These are phyloP conservation scores for Sugiyamaella boreocaroliniensis DNA, from an alignment of 805 yeast species.

Conservation along the genomic window DNA sequence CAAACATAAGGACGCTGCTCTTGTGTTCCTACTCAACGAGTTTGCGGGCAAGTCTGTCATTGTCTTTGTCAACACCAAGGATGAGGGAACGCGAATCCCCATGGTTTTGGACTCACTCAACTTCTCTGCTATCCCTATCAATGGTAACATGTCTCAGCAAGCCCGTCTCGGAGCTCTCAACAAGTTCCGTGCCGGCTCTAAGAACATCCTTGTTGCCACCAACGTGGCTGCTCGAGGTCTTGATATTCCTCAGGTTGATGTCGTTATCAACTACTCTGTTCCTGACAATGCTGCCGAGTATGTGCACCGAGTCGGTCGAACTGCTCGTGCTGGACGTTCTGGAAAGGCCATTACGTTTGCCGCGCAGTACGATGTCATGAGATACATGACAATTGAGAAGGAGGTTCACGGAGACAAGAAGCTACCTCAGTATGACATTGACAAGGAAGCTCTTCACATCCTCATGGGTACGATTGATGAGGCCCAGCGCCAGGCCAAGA, in stretches of 20 bases:
- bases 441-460: conserved; percentile 67
- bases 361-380: conserved; percentile 90
- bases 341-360: conserved; percentile 83
- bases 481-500: conserved; percentile 85
- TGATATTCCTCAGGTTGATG: conserved; percentile 87
- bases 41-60: conserved; percentile 78
- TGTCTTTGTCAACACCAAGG: conserved; percentile 89
- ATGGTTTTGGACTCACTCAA: conserved; percentile 73
- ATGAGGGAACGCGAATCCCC: conserved; percentile 88
- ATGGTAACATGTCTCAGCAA: conserved; percentile 91
- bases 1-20: conserved; percentile 82
- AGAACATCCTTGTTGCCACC: conserved; percentile 85
- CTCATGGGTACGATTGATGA: conserved; percentile 83
- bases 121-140: conserved; percentile 85
- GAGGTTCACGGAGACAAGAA: conserved; percentile 64
- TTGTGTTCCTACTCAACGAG: conserved; percentile 78
- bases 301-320: conserved; percentile 96
- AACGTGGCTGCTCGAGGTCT: conserved; percentile 97
- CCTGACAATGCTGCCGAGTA: conserved; percentile 96
- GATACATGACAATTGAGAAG: conserved; percentile 80
- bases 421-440: conserved; percentile 74
- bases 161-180: conserved; percentile 89
- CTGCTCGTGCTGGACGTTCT: conserved; percentile 92
- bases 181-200: conserved; percentile 89
- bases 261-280: conserved; percentile 85